phyloP scores from a whole-genome alignment of 2,329 filamentous ascomycete genomes.

The Dactylellina parvicollis region DNA sequence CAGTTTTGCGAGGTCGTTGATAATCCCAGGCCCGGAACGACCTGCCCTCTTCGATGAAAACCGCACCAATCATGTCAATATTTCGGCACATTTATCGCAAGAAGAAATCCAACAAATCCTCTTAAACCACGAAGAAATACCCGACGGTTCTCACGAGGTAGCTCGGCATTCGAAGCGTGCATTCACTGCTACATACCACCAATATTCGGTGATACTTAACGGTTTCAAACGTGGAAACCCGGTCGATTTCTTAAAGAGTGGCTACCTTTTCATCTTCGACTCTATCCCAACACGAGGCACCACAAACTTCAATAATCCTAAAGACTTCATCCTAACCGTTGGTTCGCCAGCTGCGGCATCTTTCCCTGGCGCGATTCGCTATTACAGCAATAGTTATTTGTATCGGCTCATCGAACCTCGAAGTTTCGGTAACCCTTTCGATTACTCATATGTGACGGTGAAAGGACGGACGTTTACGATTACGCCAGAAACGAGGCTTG shows the following conservation, averaged over 20 bases:
- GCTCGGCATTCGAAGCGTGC: neutral
- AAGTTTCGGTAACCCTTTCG: neutral
- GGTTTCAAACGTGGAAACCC: neutral
- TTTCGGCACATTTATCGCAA: neutral
- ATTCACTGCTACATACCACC: neutral
- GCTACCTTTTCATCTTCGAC: neutral
- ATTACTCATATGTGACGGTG: neutral
- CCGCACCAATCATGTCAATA: neutral
- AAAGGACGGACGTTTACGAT: neutral
- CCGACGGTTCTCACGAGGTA: neutral
- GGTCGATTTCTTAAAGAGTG: neutral
- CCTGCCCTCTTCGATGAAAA: neutral
- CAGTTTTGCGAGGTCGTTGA: neutral
- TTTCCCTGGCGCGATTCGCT: neutral
- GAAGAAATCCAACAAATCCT: neutral
- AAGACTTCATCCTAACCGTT: neutral
- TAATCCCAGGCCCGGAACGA: neutral
- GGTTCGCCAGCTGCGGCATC: neutral
- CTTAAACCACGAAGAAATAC: neutral
- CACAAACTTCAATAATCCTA: neutral
- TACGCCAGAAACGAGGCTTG: neutral
- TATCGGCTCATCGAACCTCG: neutral
- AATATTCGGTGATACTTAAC: neutral
- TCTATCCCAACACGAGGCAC: neutral
- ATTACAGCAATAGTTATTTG: neutral